phyloP scores from a whole-genome alignment of 192 early-diverging fungal species.

The Ramicandelaber brevisporus region DNA sequence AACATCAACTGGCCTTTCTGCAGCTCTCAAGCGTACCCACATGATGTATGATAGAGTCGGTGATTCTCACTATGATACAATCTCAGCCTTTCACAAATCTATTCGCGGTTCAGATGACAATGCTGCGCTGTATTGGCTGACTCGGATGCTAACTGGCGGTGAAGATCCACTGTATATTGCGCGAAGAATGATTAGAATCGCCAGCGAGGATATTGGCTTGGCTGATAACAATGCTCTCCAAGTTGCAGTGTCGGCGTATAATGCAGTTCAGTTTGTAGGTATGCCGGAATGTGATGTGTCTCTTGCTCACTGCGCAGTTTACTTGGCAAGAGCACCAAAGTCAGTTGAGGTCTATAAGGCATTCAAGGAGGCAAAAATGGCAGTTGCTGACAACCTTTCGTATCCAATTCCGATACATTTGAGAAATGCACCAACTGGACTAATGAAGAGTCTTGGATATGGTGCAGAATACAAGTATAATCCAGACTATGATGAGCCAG shows the following conservation, averaged over 20 bases:
- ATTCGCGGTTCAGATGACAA: slow-evolving; percentile 61
- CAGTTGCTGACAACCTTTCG: slow-evolving; percentile 25
- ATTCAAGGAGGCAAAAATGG: slow-evolving; percentile 33
- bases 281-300: slow-evolving; percentile 83
- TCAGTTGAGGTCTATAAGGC: slow-evolving; percentile 61
- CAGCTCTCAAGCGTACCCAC: slow-evolving; percentile 54
- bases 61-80: slow-evolving; percentile 78
- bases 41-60: slow-evolving; percentile 57
- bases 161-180: slow-evolving; percentile 81
- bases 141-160: slow-evolving; percentile 66
- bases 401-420: slow-evolving; percentile 69
- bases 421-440: slow-evolving; percentile 47
- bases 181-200: slow-evolving; percentile 48
- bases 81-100: slow-evolving; percentile 74
- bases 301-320: slow-evolving; percentile 49
- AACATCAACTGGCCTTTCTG: slow-evolving; percentile 3
- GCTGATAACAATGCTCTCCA: slow-evolving; percentile 56
- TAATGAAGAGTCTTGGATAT: slow-evolving; percentile 69
- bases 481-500: slow-evolving; percentile 39
- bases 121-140: slow-evolving; percentile 70
- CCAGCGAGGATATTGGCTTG: slow-evolving; percentile 71
- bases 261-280: slow-evolving; percentile 66
- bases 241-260: slow-evolving; percentile 43
- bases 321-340: slow-evolving; percentile 59
- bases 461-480: slow-evolving; percentile 62